phyloP scores from a whole-genome alignment of 1,139 yeast genomes.

The Yamadazyma blattariae region DNA sequence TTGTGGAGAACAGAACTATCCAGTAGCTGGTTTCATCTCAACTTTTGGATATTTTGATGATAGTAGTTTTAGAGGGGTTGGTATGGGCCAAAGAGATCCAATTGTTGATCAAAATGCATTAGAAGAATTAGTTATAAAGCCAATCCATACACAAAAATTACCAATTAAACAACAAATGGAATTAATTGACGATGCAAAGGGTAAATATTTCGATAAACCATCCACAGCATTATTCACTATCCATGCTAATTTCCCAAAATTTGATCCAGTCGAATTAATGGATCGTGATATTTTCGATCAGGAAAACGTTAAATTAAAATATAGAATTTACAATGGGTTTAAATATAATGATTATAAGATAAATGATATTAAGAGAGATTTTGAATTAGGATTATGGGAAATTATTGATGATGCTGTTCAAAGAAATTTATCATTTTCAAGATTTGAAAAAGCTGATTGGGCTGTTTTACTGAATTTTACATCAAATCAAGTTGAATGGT shows the following conservation, averaged over 20 bases:
- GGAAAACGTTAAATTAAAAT: slow-evolving; percentile 20
- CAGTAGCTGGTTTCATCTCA: slow-evolving; percentile 37
- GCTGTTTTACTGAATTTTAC: slow-evolving; percentile 1
- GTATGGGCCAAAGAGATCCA: slow-evolving; percentile 41
- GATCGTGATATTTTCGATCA: slow-evolving; percentile 22
- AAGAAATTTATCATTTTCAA: background rate
- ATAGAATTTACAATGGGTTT: slow-evolving; percentile 24
- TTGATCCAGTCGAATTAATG: slow-evolving; percentile 29
- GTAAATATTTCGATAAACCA: slow-evolving; percentile 14
- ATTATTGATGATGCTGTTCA: slow-evolving; percentile 16
- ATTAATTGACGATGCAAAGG: slow-evolving; percentile 15
- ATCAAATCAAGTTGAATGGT: slow-evolving; percentile 1
- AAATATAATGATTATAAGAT: slow-evolving; percentile 11
- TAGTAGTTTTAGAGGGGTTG: slow-evolving; percentile 30
- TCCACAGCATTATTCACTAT: slow-evolving; percentile 23
- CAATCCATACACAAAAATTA: slow-evolving; percentile 11
- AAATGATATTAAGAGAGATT: slow-evolving; percentile 17
- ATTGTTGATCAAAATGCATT: slow-evolving; percentile 30
- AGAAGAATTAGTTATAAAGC: slow-evolving; percentile 2
- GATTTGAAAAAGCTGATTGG: background rate
- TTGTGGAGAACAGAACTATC: slow-evolving; percentile 46
- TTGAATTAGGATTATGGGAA: slow-evolving; percentile 32
- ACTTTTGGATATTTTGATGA: slow-evolving; percentile 31
- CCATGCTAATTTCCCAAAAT: slow-evolving; percentile 35
- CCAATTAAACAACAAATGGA: slow-evolving; percentile 19